Percentiles rank a stretch among this genome's conserved stretches.
Evolutionary conservation across 495 filamentous ascomycete species (phyloP).

Genomic region (Pseudomonodictys pantanalensis): DNA sequence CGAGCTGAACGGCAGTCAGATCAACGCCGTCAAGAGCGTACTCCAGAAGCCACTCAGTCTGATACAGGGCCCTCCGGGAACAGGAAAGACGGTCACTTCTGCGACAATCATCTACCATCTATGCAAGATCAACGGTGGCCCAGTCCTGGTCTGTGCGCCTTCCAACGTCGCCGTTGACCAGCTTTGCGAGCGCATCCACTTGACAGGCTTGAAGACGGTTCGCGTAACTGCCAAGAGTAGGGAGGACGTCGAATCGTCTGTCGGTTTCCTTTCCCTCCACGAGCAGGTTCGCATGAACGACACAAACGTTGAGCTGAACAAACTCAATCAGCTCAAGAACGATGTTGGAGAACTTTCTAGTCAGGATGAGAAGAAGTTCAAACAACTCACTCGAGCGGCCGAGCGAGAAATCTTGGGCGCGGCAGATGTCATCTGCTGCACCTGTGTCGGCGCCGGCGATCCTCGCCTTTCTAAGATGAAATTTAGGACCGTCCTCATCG

Average conservation of each 20-base stretch:
- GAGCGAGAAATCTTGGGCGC: constrained; percentile 95
- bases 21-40: constrained; percentile 94
- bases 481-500: constrained; percentile 96
- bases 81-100: constrained; percentile 98
- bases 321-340: constrained; percentile 85
- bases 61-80: constrained; percentile 96
- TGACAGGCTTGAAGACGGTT: constrained; percentile 93
- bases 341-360: constrained; percentile 90
- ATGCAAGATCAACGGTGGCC: constrained; percentile 89
- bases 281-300: constrained; percentile 98
- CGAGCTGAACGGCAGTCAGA: constrained; percentile 93
- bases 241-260: constrained; percentile 96
- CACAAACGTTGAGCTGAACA: constrained; percentile 87
- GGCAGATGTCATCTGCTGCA: constrained; percentile 98
- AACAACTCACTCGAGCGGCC: constrained; percentile 85
- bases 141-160: constrained; percentile 93
- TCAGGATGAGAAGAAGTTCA: constrained; percentile 97
- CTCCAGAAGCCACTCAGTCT: constrained; percentile 88
- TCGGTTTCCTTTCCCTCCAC: constrained; percentile 90
- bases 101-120: constrained; percentile 98
- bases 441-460: constrained; percentile 96
- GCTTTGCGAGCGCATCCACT: constrained; percentile 94
- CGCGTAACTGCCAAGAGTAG: constrained; percentile 97
- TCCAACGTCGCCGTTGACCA: constrained; percentile 99
- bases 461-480: constrained; percentile 93